Conservation (phyloP, 2,329 filamentous ascomycete species). For the Intubia oerlemansii region DNA sequence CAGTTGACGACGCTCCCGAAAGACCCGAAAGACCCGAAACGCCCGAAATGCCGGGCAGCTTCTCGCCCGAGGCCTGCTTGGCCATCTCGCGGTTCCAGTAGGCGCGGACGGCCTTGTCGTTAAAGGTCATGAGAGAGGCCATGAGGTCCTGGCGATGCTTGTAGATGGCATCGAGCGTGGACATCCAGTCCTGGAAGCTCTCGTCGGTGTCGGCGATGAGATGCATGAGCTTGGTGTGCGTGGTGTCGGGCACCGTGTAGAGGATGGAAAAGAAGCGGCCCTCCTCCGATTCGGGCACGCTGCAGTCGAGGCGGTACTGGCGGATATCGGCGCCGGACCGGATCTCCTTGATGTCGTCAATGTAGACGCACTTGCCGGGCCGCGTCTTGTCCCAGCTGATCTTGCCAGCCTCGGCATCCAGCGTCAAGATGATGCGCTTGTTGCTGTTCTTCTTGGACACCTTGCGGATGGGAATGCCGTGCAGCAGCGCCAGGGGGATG, state of each 20-base stretch:
- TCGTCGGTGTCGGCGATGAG: constrained; percentile 58
- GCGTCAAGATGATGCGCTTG: constrained; percentile 47
- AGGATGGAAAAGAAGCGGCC: constrained; percentile 75
- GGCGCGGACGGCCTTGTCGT: constrained; percentile 57
- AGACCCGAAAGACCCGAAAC: constrained; percentile 19
- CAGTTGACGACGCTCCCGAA: no score
- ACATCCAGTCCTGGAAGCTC: constrained; percentile 60
- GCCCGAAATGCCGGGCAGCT: not conserved
- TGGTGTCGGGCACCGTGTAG: constrained; percentile 58
- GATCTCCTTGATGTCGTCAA: constrained; percentile 89
- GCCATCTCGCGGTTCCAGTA: constrained; percentile 80
- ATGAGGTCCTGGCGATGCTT: constrained; percentile 78
- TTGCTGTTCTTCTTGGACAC: constrained; percentile 73
- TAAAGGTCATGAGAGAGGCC: constrained; percentile 70
- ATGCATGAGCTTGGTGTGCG: constrained; percentile 73
- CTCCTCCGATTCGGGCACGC: constrained; percentile 44
- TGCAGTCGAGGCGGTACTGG: constrained; percentile 74
- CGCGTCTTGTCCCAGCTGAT: constrained; percentile 71
- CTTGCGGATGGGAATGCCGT: constrained; percentile 61
- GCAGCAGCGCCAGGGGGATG: constrained; percentile 54
- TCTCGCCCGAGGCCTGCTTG: constrained; percentile 29
- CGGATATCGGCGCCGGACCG: constrained; percentile 64
- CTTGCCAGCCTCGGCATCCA: constrained; percentile 68
- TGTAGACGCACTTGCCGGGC: constrained; percentile 68
- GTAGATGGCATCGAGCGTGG: constrained; percentile 64